Evolutionary conservation across 1,284 basidiomycete species (phyloP).

Genomic region (Naganishia sp.): DNA sequence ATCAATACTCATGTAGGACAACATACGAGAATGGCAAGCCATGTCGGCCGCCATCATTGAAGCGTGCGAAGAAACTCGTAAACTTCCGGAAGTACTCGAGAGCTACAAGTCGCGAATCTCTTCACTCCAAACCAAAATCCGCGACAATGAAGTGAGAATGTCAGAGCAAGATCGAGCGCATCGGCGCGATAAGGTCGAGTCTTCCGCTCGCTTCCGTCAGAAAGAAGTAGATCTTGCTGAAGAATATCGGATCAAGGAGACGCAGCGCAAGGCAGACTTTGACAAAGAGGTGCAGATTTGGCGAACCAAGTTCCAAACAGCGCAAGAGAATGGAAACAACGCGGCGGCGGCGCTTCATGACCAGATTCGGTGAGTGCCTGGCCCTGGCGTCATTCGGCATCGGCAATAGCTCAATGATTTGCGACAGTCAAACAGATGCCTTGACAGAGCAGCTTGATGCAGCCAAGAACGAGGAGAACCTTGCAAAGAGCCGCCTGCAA

Average conservation of each 20-base stretch:
- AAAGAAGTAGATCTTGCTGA: neutral
- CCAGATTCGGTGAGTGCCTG: slow-evolving; percentile 1
- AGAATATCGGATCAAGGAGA: neutral
- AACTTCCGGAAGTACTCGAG: slow-evolving; percentile 12
- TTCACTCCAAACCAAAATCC: neutral
- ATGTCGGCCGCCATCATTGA: slow-evolving; percentile 15
- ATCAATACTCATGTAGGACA: neutral
- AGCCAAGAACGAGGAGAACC: slow-evolving; percentile 10
- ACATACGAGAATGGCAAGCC: slow-evolving; percentile 22
- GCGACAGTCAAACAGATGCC: neutral
- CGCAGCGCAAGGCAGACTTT: neutral
- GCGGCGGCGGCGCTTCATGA: slow-evolving; percentile 2
- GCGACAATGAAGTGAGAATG: neutral
- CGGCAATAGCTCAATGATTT: neutral
- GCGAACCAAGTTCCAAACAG: slow-evolving; percentile 16
- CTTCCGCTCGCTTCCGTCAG: slow-evolving; percentile 6
- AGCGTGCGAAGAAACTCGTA: slow-evolving; percentile 14
- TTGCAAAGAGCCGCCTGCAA: slow-evolving; percentile 2
- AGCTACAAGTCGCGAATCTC: slow-evolving; percentile 10
- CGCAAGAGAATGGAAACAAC: slow-evolving; percentile 20
- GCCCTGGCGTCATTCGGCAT: no score
- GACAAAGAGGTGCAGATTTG: slow-evolving; percentile 12
- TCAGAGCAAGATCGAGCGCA: neutral
- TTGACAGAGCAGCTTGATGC: slow-evolving; percentile 4
- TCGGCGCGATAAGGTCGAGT: slow-evolving; percentile 6